Evolutionary conservation across 805 yeast species (phyloP), one percentile per base, ranked within the genome.

Genomic region (Lachancea sp.): DNA sequence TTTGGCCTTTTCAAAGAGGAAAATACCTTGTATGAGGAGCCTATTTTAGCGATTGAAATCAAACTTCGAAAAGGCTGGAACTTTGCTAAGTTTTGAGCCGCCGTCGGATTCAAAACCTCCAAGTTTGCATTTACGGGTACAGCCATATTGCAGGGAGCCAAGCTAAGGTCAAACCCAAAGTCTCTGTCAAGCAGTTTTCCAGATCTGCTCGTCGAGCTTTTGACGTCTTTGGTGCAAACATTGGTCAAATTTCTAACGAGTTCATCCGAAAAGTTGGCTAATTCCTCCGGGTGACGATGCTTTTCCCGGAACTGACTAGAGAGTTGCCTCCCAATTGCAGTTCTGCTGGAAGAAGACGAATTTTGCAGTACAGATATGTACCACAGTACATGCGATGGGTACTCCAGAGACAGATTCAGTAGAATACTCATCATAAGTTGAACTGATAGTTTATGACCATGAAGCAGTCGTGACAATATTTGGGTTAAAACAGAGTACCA

Each of bases 401-500:
- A 93, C 19, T 75, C 70, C 26, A 67, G 65, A 0, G 83, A 71
- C 11, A 91, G 72, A 12, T 70, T 65, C 12, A 75, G 66, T 10
- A 90, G 67, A 18, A 91, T 76, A n/a, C 68, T 64, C 42, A 74
- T 63, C 13, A 93, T 70, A 17, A 81, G 63, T 1, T 71, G 72
- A 25, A 73, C 75, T 0, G 93, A 79, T 0, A 70, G 68, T 1
- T 65, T 63, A 50, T 83, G 81, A 0, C 74, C 67, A 55, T 86
- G 93, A 1, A 78, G 69, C 47, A 90, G 71, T 54, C 98, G 73
- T 0, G 97, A 88, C 4, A 91, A 67, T 30, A 93, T 60, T 59
- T 93, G 98, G 0, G 97, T 85, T 17, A 91, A 68, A 0, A 88
- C 95, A 0, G 89, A 74, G 59, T 85, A 91, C 85, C 96, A 88